Conservation (phyloP, 2,329 filamentous ascomycete species). For the Knufia petricola region DNA sequence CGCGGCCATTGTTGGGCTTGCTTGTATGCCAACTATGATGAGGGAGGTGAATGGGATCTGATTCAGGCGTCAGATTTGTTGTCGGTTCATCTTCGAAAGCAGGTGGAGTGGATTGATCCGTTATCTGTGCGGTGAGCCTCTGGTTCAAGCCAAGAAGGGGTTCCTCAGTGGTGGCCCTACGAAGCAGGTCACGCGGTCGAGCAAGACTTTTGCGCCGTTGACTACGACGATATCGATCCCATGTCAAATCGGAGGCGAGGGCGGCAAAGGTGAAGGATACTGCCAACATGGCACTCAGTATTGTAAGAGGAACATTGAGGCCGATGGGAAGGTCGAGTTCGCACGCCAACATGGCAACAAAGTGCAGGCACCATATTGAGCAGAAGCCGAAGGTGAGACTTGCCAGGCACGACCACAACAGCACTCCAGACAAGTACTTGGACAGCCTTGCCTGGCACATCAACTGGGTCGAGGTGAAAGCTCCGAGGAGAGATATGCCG, state of each 20-base stretch:
- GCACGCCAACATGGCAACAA: constrained; percentile 28
- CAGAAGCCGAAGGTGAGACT: constrained; percentile 28
- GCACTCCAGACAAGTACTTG: constrained; percentile 23
- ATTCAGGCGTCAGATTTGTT: too few relatives aligned
- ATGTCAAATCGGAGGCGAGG: constrained; percentile 24
- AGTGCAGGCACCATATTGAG: constrained; percentile 27
- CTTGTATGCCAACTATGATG: too few relatives aligned
- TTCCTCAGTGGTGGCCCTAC: too few relatives aligned
- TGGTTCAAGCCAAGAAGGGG: too few relatives aligned
- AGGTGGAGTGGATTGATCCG: too few relatives aligned
- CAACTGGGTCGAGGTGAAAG: constrained; percentile 28
- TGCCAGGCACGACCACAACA: constrained; percentile 25
- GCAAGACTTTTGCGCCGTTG: constrained; percentile 6
- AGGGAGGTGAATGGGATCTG: too few relatives aligned
- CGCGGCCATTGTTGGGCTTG: too few relatives aligned
- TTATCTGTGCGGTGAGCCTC: too few relatives aligned
- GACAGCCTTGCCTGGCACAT: constrained; percentile 28
- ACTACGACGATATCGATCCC: constrained; percentile 20
- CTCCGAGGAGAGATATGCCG: constrained; percentile 26
- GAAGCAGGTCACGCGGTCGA: constrained; percentile 4
- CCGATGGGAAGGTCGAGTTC: constrained; percentile 26
- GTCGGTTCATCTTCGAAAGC: too few relatives aligned
- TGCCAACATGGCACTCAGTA: constrained; percentile 21
- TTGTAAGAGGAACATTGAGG: constrained; percentile 23
- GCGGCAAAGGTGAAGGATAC: constrained; percentile 21